A percentile compares a stretch with the other conserved stretches of the same genome.
Evolutionary conservation across 192 early-diverging fungal genomes (phyloP).

Genomic region (Coemansia reversa): DNA sequence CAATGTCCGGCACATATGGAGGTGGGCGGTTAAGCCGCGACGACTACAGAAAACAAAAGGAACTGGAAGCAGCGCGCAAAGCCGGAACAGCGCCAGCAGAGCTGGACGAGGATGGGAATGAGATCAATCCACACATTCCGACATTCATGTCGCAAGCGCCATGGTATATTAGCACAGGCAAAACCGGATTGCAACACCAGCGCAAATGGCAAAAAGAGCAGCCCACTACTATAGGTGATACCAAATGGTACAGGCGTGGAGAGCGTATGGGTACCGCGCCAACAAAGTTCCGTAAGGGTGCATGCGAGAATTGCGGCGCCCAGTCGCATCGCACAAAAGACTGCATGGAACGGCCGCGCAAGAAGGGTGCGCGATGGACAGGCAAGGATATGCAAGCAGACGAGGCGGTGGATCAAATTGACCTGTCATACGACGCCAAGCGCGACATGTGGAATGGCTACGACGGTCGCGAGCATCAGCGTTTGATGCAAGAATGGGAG

Average conservation of each 20-base stretch:
- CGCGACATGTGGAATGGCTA: slow-evolving; percentile 99
- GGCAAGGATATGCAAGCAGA: slow-evolving; percentile 79
- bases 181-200: slow-evolving; percentile 88
- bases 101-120: slow-evolving; percentile 81
- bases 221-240: slow-evolving; percentile 6
- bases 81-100: slow-evolving; percentile 88
- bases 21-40: slow-evolving; percentile 81
- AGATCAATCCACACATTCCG: slow-evolving; percentile 99
- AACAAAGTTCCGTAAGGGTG: slow-evolving; percentile 91
- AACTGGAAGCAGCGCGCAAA: slow-evolving; percentile 94
- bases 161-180: slow-evolving; percentile 85
- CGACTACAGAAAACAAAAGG: slow-evolving; percentile 92
- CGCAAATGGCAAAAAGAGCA: slow-evolving; percentile 26
- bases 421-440: slow-evolving; percentile 91
- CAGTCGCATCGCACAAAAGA: slow-evolving; percentile 90
- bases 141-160: slow-evolving; percentile 95
- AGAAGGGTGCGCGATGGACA: slow-evolving; percentile 86
- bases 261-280: slow-evolving; percentile 66
- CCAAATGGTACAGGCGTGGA: slow-evolving; percentile 40
- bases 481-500: slow-evolving; percentile 76
- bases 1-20: slow-evolving; percentile 23
- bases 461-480: slow-evolving; percentile 80
- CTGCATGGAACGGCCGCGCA: slow-evolving; percentile 90
- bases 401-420: slow-evolving; percentile 74
- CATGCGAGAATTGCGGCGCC: slow-evolving; percentile 98